Evolutionary conservation across 495 filamentous ascomycete genomes (phyloP).

Genomic region (Xylaria palmicola): DNA sequence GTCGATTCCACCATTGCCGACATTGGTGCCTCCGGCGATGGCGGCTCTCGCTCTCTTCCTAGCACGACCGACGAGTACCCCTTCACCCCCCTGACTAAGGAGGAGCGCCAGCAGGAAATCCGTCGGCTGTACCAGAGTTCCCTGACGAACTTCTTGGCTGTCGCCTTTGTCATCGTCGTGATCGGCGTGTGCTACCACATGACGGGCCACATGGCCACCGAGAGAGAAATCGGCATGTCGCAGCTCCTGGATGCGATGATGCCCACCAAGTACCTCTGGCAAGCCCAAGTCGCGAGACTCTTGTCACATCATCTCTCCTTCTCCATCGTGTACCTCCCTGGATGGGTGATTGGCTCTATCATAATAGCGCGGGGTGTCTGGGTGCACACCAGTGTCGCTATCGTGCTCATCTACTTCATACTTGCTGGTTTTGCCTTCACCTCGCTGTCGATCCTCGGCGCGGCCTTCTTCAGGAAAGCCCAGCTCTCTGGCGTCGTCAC

Average conservation of each 20-base stretch:
- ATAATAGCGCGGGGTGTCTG: conserved; percentile 64
- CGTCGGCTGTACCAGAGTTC: conserved; percentile 64
- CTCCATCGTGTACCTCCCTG: conserved; percentile 63
- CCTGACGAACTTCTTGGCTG: conserved; percentile 65
- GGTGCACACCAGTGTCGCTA: conserved; percentile 53
- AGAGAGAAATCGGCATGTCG: conserved; percentile 77
- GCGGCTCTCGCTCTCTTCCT: conserved; percentile 36
- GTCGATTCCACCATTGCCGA: conserved; percentile 70
- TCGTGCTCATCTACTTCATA: conserved; percentile 63
- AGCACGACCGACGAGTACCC: conserved; percentile 61
- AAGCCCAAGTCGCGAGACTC: conserved; percentile 66
- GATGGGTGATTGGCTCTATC: conserved; percentile 66
- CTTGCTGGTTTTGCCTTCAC: conserved; percentile 63
- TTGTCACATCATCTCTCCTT: conserved; percentile 68
- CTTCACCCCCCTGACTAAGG: conserved; percentile 65
- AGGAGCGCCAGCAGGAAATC: conserved; percentile 61
- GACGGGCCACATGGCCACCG: conserved; percentile 71
- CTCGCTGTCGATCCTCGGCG: conserved; percentile 68
- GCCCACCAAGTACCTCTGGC: conserved; percentile 61
- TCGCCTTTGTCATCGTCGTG: conserved; percentile 66
- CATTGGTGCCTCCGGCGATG: conserved; percentile 31
- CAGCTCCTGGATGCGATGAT: conserved; percentile 82
- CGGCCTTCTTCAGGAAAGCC: conserved; percentile 71
- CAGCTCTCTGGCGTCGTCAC: conserved; percentile 73
- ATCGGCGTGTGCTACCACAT: conserved; percentile 74